Evolutionary conservation across 768 basidiomycete species (phyloP).

Genomic region (Scleroderma bovista): DNA sequence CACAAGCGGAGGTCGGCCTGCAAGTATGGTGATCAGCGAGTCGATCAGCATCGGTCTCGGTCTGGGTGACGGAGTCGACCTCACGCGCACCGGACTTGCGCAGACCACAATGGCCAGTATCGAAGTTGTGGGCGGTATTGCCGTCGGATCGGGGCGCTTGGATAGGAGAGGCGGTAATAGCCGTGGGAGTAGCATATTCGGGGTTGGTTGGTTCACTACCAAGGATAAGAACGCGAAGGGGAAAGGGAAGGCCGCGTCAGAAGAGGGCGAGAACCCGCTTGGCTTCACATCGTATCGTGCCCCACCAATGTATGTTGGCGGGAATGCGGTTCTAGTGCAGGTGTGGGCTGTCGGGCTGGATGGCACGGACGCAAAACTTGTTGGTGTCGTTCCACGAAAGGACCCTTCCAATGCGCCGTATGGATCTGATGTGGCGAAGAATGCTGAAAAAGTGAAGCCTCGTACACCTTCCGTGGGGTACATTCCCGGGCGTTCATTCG

Average conservation of each 20-base stretch:
- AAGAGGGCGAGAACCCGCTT: slow-evolving; percentile 32
- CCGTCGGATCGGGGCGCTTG: slow-evolving; percentile 19
- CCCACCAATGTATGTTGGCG: slow-evolving; percentile 70
- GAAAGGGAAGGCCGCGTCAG: slow-evolving; percentile 6
- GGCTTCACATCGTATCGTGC: slow-evolving; percentile 66
- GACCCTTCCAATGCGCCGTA: slow-evolving; percentile 15
- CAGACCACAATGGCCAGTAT: slow-evolving; percentile 88
- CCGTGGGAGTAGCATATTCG: slow-evolving; percentile 20
- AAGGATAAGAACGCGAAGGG: slow-evolving; percentile 17
- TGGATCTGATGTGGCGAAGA: slow-evolving; percentile 13
- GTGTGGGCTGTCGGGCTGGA: slow-evolving; percentile 89
- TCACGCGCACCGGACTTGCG: slow-evolving; percentile 71
- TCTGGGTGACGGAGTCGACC: slow-evolving; percentile 53
- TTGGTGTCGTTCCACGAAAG: slow-evolving; percentile 37
- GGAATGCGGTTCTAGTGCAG: slow-evolving; percentile 71
- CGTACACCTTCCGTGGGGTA: slow-evolving; percentile 48
- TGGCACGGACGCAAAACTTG: slow-evolving; percentile 61
- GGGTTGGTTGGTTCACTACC: slow-evolving; percentile 23
- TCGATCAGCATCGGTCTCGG: slow-evolving; percentile 24
- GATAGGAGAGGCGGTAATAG: slow-evolving; percentile 14
- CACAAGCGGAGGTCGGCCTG: slow-evolving; percentile 8
- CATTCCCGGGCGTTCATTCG: slow-evolving; percentile 84
- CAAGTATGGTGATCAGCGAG: slow-evolving; percentile 15
- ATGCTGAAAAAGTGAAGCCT: slow-evolving; percentile 22
- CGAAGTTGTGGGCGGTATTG: slow-evolving; percentile 60